Base-by-base conservation (phyloP, 495 filamentous ascomycete genomes). In the Delitschia confertaspora region DNA sequence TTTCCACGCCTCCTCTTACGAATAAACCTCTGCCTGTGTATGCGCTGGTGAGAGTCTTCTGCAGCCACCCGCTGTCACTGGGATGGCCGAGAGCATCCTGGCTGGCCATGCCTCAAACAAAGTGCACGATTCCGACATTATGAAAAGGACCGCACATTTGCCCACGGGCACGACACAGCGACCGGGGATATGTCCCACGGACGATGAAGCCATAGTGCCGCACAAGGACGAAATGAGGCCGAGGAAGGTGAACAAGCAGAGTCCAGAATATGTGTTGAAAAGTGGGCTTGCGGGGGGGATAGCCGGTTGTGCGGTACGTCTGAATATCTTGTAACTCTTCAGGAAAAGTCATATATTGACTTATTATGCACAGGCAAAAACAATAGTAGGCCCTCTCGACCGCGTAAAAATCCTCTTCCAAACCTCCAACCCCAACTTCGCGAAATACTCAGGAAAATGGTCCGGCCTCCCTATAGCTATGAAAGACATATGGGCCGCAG, bases 381-480 rank as follows among this genome's bases (percentile, higher is more conserved):
- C 89, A 0, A 69, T 93, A 13, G 93, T 98, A 10, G 91, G 85
- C 19, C 91, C 91, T 24, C 84, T 98, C 41, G 91, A 98, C 67
- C 80, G 91, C 32, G 91, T 98, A 58, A 98, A 98, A 63, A 98
- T 98, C 60, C 82, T 98, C 37, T 96, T 98, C 69, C 91, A 98
- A 65, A 80, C 91, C 38, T 84, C 83, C 44, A 95, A 88, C 59
- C 91, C 91, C 3, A 82, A 93, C 53, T 98, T 93, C 60, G 71
- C 79, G 21, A 93, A 91, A 65, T 96, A 96, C 61, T 77, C 82
- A 0, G 84, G 88, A 29, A 83, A 78, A 25, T 95, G 88, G 85
- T 70, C 71, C 47, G 91, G 91, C 21, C 74, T 91, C 8, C 69
- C 73, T 3, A 65, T 69, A 23, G 89, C 91, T 6, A 79, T 96